Percentiles rank a stretch among this genome's conserved stretches.
Conservation (phyloP, 768 basidiomycete genomes). For the Lentinula aciculospora region DNA sequence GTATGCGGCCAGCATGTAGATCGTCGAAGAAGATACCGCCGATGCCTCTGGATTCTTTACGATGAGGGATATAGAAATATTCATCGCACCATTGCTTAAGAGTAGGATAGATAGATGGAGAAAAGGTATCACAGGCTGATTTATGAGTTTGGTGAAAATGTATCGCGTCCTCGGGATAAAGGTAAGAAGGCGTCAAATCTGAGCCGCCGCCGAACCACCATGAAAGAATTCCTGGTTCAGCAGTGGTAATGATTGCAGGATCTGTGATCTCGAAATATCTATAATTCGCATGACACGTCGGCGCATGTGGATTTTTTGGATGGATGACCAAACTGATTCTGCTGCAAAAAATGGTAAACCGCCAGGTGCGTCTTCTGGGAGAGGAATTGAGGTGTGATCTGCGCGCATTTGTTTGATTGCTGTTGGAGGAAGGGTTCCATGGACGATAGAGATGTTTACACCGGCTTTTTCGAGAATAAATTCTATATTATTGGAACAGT, state of each 20-base stretch:
- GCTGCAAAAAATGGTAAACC: constrained; percentile 91
- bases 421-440: constrained; percentile 80
- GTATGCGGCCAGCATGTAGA: constrained; percentile 61
- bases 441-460: constrained; percentile 89
- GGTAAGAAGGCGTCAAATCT: constrained; percentile 91
- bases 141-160: constrained; percentile 86
- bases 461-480: constrained; percentile 75
- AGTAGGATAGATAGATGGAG: constrained; percentile 57
- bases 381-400: constrained; percentile 76
- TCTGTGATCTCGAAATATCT: constrained; percentile 94
- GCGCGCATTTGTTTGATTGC: constrained; percentile 95
- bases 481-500: constrained; percentile 9
- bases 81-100: constrained; percentile 98
- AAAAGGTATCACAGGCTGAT: constrained; percentile 69
- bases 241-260: constrained; percentile 19
- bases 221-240: constrained; percentile 55
- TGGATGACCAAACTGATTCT: constrained; percentile 93
- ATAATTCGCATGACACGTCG: constrained; percentile 94
- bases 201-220: constrained; percentile 99
- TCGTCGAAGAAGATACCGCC: constrained; percentile 99
- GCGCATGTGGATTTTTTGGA: constrained; percentile 88
- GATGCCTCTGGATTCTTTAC: constrained; percentile 79
- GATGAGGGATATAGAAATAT: constrained; percentile 92
- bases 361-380: constrained; percentile 46
- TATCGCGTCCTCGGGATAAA: constrained; percentile 78